phyloP scores from a whole-genome alignment of 768 basidiomycete genomes.

The Psilocybe sp. region DNA sequence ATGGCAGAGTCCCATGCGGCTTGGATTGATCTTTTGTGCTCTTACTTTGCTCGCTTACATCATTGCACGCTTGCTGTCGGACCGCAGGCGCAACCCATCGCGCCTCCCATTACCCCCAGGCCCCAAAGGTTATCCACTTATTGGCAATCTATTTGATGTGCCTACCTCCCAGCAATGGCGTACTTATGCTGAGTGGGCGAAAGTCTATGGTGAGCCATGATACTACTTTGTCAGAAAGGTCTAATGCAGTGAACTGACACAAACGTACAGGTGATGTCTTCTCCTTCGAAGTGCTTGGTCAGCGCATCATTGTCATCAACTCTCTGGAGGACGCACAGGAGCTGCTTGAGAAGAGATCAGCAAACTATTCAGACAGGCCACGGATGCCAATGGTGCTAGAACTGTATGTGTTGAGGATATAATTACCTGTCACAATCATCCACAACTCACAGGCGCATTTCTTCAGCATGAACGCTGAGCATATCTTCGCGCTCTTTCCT shows the following conservation, averaged over 20 bases:
- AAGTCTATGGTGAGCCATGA: constrained; percentile 26
- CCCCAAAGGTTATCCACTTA: constrained; percentile 25
- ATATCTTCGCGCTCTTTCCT: constrained; percentile 45
- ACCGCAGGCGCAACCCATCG: constrained; percentile 6
- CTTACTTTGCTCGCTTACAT: no score
- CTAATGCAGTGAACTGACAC: background rate
- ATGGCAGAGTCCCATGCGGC: no score
- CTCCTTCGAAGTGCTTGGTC: constrained; percentile 43
- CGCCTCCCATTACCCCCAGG: constrained; percentile 25
- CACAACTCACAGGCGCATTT: background rate
- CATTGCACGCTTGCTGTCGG: no score
- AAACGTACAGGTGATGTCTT: constrained; percentile 45
- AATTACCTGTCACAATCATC: background rate
- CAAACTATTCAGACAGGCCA: constrained; percentile 30
- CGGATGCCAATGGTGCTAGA: constrained; percentile 47
- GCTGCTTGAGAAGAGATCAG: constrained; percentile 43
- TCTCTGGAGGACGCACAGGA: constrained; percentile 36
- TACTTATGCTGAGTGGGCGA: constrained; percentile 26
- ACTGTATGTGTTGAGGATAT: constrained; percentile 30
- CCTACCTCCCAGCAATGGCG: constrained; percentile 25
- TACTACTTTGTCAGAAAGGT: background rate
- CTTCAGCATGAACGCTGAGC: constrained; percentile 25
- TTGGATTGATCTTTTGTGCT: no score
- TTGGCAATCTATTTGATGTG: constrained; percentile 28
- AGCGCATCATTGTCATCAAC: constrained; percentile 21